These are phyloP conservation scores for Tylopilus balloui DNA, from an alignment of 768 basidiomycete genomes.

Conservation along the genomic window DNA sequence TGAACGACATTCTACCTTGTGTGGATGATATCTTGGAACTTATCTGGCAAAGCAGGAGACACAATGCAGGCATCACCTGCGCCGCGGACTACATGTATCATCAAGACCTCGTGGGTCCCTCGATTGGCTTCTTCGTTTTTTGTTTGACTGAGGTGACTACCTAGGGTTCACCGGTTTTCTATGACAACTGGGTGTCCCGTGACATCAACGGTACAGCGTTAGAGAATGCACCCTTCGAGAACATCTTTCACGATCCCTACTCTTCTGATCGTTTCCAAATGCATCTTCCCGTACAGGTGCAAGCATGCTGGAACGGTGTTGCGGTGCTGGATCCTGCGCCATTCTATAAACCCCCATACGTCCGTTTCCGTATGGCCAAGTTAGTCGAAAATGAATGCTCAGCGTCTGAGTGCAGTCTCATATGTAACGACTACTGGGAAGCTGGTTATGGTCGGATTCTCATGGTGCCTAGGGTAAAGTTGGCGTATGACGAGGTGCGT, in stretches of 20 bases:
- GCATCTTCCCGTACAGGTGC: constrained; percentile 93
- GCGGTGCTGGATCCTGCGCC: constrained; percentile 94
- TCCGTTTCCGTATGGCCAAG: constrained; percentile 93
- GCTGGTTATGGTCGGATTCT: constrained; percentile 94
- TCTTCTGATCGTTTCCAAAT: constrained; percentile 80
- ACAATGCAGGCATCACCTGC: constrained; percentile 98
- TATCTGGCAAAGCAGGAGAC: constrained; percentile 88
- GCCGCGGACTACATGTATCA: constrained; percentile 99
- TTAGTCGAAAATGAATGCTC: constrained; percentile 88
- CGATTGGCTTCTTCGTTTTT: not conserved
- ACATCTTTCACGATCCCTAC: constrained; percentile 80
- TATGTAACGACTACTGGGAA: constrained; percentile 98
- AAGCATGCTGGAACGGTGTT: constrained; percentile 98
- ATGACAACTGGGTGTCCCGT: constrained; percentile 97
- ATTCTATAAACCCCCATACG: constrained; percentile 86
- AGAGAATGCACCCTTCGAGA: constrained; percentile 96
- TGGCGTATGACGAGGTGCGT: constrained; percentile 87
- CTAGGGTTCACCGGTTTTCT: constrained; percentile 85
- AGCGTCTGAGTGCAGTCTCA: constrained; percentile 91
- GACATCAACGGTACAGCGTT: constrained; percentile 98
- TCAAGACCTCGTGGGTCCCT: constrained; percentile 70
- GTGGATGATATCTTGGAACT: constrained; percentile 97
- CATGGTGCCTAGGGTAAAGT: constrained; percentile 95
- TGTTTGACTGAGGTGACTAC: not conserved
- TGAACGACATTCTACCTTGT: constrained; percentile 99